A percentile compares a stretch with the other conserved stretches of the same genome.
phyloP scores from a whole-genome alignment of 129 eudicot species.

The Ambrosia trifida region DNA sequence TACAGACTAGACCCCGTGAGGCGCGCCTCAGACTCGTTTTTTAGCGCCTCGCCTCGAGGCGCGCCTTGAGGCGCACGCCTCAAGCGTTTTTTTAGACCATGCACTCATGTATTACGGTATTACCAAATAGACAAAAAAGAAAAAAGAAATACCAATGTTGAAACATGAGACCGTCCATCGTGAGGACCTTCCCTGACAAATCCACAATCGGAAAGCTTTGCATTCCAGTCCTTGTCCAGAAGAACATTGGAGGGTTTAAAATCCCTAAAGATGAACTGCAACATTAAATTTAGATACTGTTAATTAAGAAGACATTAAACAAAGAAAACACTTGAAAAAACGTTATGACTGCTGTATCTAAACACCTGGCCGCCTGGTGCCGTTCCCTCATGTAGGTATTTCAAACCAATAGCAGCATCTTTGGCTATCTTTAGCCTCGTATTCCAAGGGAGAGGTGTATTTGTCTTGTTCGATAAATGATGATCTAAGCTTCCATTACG shows the following conservation, averaged over 20 bases:
- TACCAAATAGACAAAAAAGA: background rate
- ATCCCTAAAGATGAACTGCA: conserved; percentile 82
- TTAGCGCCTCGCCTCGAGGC: no score
- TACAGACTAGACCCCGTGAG: no score
- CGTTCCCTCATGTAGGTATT: conserved; percentile 71
- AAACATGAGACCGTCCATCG: conserved; percentile 79
- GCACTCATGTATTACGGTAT: background rate
- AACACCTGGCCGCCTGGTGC: conserved; percentile 22
- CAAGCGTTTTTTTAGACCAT: no score
- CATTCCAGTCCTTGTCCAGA: conserved; percentile 74
- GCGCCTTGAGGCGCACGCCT: no score
- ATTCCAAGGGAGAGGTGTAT: conserved; percentile 57
- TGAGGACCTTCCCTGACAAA: conserved; percentile 84
- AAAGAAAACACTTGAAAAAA: conserved; percentile 1
- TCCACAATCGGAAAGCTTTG: conserved; percentile 90
- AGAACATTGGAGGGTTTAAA: conserved; percentile 91
- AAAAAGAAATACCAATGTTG: conserved; percentile 67
- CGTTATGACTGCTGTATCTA: conserved; percentile 38
- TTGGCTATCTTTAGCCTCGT: conserved; percentile 72
- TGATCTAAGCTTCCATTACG: conserved; percentile 81
- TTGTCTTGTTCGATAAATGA: conserved; percentile 54
- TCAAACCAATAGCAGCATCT: conserved; percentile 81
- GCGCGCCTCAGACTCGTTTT: no score
- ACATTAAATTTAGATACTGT: background rate
- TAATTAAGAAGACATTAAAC: background rate